Conservation (phyloP, 106 monocot genomes). For the Acorus gramineus region DNA sequence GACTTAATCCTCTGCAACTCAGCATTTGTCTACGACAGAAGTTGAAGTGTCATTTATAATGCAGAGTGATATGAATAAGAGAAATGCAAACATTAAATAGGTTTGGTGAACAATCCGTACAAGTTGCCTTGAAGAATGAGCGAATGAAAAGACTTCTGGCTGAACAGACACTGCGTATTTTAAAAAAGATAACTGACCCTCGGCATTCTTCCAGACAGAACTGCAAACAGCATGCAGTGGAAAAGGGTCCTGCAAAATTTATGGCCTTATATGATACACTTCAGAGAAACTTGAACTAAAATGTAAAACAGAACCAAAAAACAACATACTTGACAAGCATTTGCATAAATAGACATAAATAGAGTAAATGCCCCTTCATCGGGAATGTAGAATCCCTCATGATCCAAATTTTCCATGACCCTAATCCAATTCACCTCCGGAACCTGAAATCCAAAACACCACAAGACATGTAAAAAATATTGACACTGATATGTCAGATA, state of each 20-base stretch:
- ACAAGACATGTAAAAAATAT: not conserved
- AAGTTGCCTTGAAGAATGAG: conserved; percentile 67
- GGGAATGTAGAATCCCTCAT: conserved; percentile 79
- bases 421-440: conserved; percentile 68
- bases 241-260: conserved; percentile 62
- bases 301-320: not conserved
- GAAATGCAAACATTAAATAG: not conserved
- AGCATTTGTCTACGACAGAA: conserved; percentile 25
- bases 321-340: conserved; percentile 54
- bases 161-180: conserved; percentile 61
- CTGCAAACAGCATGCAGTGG: conserved; percentile 82
- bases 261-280: not conserved
- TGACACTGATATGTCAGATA: too few species aligned
- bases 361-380: conserved; percentile 65
- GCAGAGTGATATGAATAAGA: not conserved
- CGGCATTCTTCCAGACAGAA: conserved; percentile 79
- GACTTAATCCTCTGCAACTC: conserved; percentile 10
- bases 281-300: not conserved
- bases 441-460: conserved; percentile 32
- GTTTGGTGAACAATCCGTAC: conserved; percentile 22
- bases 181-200: conserved; percentile 89
- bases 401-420: conserved; percentile 79
- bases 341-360: conserved; percentile 75
- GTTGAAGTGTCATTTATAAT: not conserved
- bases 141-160: conserved; percentile 73